Percentiles rank a stretch among this genome's conserved stretches.
Conservation (phyloP, 352 stramenopile species). For the Sclerospora graminicola region DNA sequence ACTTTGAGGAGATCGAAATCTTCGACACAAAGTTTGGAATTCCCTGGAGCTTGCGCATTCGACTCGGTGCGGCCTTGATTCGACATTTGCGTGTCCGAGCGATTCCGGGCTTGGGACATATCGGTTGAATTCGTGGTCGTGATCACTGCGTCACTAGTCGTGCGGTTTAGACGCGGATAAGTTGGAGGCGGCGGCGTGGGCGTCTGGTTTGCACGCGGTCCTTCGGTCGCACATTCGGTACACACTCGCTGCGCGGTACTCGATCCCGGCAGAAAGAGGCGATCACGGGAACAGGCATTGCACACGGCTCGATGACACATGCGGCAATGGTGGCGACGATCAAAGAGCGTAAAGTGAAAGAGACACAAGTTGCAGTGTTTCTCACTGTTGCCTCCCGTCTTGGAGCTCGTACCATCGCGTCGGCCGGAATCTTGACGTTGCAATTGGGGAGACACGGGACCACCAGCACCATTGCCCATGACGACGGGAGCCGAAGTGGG, state of each 20-base stretch:
- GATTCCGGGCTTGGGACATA: constrained; percentile 27
- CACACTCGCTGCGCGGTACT: constrained; percentile 85
- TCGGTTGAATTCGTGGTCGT: constrained; percentile 26
- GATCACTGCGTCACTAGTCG: constrained; percentile 40
- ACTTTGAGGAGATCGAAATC: constrained; percentile 95
- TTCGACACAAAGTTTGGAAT: constrained; percentile 77
- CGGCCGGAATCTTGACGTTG: constrained; percentile 43
- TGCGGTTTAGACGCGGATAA: constrained; percentile 44
- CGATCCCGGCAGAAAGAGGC: constrained; percentile 71
- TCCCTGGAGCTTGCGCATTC: constrained; percentile 18
- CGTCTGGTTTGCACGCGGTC: constrained; percentile 42
- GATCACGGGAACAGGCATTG: constrained; percentile 78
- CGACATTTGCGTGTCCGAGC: constrained; percentile 74
- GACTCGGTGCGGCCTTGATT: constrained; percentile 47
- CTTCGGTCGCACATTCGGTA: constrained; percentile 78
- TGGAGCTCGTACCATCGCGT: constrained; percentile 43
- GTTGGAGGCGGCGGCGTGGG: constrained; percentile 9
- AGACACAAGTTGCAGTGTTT: constrained; percentile 86
- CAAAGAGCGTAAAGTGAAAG: constrained; percentile 86
- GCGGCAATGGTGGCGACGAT: constrained; percentile 81
- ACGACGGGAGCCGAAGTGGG: constrained; percentile 37
- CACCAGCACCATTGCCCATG: constrained; percentile 12
- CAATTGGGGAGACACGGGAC: constrained; percentile 16
- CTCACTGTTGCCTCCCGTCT: constrained; percentile 56
- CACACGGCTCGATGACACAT: constrained; percentile 85